A percentile compares a stretch with the other conserved stretches of the same genome.
Conservation (phyloP, 2,329 filamentous ascomycete species). For the Colletotrichum sp. region DNA sequence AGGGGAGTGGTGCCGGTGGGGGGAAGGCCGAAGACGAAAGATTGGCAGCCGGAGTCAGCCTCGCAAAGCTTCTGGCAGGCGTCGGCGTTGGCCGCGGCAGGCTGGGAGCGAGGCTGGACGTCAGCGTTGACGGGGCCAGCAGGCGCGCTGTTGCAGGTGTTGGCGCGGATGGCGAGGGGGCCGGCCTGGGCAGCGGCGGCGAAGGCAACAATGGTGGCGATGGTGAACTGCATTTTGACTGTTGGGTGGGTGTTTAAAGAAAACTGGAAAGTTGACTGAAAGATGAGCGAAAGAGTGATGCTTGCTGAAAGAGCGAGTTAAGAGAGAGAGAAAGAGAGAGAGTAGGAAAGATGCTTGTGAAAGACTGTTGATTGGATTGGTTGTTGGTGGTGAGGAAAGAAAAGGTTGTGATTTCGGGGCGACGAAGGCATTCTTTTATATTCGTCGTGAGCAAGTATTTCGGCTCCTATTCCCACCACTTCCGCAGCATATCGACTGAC, state of each 20-base stretch:
- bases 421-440: not conserved
- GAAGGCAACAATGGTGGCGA: not conserved
- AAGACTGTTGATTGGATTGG: not conserved
- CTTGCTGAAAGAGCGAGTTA: not conserved
- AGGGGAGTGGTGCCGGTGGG: not conserved
- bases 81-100: not conserved
- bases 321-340: not conserved
- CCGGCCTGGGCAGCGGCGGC: not conserved
- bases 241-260: not conserved
- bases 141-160: slow-evolving; percentile 4
- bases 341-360: not conserved
- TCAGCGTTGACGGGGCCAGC: not conserved
- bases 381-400: not conserved
- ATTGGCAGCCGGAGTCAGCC: not conserved
- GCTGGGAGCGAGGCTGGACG: slow-evolving; percentile 2
- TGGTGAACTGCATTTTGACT: slow-evolving; percentile 11
- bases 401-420: not conserved
- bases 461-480: not conserved
- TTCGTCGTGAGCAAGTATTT: not conserved
- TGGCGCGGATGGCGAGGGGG: not conserved
- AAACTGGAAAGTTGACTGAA: not conserved
- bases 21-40: slow-evolving; percentile 2
- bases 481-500: not conserved
- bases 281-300: not conserved
- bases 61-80: slow-evolving; percentile 14